phyloP scores from a whole-genome alignment of 1,139 yeast species.

The Magnusiomyces suaveolens region DNA sequence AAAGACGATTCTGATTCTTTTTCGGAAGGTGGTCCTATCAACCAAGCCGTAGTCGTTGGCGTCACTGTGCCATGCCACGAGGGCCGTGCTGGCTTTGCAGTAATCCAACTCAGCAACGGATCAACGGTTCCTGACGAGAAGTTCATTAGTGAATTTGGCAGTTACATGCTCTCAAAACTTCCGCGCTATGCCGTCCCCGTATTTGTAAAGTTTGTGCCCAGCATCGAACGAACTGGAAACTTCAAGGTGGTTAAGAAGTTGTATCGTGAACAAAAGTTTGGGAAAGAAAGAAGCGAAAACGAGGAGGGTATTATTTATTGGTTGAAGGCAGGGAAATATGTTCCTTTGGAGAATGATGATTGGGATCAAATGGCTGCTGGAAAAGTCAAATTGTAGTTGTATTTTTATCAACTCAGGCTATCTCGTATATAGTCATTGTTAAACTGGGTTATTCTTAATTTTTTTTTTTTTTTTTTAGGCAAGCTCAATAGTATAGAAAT shows the following conservation, averaged over 20 bases:
- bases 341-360: constrained; percentile 45
- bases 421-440: background rate
- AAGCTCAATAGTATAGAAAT: too few species aligned
- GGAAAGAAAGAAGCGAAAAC: constrained; percentile 32
- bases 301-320: constrained; percentile 52
- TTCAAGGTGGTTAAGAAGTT: constrained; percentile 76
- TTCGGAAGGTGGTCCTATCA: constrained; percentile 31
- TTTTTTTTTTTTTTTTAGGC: too few species aligned
- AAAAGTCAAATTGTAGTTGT: constrained; percentile 20
- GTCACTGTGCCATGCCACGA: constrained; percentile 80
- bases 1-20: background rate
- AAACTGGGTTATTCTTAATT: too few species aligned
- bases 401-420: background rate
- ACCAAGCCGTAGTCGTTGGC: constrained; percentile 81
- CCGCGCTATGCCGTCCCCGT: constrained; percentile 89
- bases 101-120: constrained; percentile 45
- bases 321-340: constrained; percentile 51
- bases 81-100: constrained; percentile 91
- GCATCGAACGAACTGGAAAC: constrained; percentile 64
- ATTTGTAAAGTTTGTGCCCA: constrained; percentile 58
- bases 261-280: constrained; percentile 69
- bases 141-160: constrained; percentile 29
- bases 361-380: constrained; percentile 40
- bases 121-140: constrained; percentile 25
- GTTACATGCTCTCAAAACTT: constrained; percentile 40